Percentiles rank a stretch among this genome's conserved stretches.
phyloP scores from a whole-genome alignment of 106 monocot genomes.

The Dactylorhiza incarnata region DNA sequence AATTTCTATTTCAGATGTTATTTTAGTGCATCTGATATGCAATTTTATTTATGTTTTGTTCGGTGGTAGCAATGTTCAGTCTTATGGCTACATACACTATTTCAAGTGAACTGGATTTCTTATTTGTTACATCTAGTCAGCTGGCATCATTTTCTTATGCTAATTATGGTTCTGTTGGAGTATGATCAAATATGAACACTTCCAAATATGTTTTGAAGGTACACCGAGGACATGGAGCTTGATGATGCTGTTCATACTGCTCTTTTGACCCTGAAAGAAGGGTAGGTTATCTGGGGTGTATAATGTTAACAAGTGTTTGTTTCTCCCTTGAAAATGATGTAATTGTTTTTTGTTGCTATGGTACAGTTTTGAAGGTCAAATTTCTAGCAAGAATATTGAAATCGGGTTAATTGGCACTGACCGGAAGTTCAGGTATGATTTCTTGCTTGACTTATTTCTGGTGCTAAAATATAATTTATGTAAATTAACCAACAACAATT shows the following conservation, averaged over 20 bases:
- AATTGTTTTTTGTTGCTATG: background rate
- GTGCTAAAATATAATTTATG: background rate
- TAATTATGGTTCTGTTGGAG: background rate
- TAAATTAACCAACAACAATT: background rate
- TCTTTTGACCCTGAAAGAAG: constrained; percentile 97
- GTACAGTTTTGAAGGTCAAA: constrained; percentile 94
- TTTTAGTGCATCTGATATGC: background rate
- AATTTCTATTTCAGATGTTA: background rate
- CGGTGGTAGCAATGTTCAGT: background rate
- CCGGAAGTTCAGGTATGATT: constrained; percentile 61
- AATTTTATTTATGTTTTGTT: background rate
- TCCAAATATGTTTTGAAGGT: constrained; percentile 34
- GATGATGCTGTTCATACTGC: constrained; percentile 99
- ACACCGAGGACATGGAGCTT: constrained; percentile 99
- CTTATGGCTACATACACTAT: background rate
- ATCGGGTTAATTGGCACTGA: constrained; percentile 87
- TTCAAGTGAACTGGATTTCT: background rate
- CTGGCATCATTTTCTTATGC: no score
- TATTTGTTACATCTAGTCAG: background rate
- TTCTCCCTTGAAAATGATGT: constrained; percentile 1
- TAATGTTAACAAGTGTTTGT: background rate
- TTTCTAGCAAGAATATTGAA: constrained; percentile 95
- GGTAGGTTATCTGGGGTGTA: constrained; percentile 31
- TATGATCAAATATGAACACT: background rate
- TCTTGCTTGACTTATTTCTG: background rate